Evolutionary conservation across 768 basidiomycete genomes (phyloP), one percentile per base, ranked within the genome.

Genomic region (Russula sp.): DNA sequence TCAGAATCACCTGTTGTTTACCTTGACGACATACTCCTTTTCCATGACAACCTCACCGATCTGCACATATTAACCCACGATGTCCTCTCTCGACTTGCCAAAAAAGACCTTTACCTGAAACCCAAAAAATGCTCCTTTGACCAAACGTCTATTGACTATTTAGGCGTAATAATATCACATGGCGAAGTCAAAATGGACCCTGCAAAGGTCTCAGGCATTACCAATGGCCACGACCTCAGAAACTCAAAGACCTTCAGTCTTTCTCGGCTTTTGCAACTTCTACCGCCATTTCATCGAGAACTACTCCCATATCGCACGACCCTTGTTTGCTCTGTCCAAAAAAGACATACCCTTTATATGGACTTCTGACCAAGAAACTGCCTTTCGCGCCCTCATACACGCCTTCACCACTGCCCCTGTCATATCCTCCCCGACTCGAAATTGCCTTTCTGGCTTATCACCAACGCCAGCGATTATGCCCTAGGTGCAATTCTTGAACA

Each of bases 301-400:
- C 6, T 46, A 9, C 9, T 46, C 44, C 9, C 4, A 8, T 1
- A 22, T 46, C 5, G 44, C 44, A 1, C 20, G 7, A 7, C 44
- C n/a, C n/a, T 8, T 46, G 7, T 9, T 3, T 1, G 0, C 8
- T 0, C 44, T 46, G 2, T 9, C n/a, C 0, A 22, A 22, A 8
- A 46, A 46, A 10, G n/a, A 22, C 6, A 46, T 4, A 0, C n/a
- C 44, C 3, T 46, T 46, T 10, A 1, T 22, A 1, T 46, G 44
- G 44, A 5, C 13, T 0, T 1, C 8, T 1, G 5, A 2, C 0
- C 10, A 13, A 0, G 5, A 22, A n/a, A 0, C 0, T 0, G 44
- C 44, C 0, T 22, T 22, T 8, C 1, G 22, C 1, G 4, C 20
- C 0, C 44, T 46, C n/a, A n/a, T 46, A 1, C 9, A 8, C 1